These are phyloP conservation scores for Carallia pectinifolia DNA, from an alignment of 345 rosid genomes.

Conservation along the genomic window DNA sequence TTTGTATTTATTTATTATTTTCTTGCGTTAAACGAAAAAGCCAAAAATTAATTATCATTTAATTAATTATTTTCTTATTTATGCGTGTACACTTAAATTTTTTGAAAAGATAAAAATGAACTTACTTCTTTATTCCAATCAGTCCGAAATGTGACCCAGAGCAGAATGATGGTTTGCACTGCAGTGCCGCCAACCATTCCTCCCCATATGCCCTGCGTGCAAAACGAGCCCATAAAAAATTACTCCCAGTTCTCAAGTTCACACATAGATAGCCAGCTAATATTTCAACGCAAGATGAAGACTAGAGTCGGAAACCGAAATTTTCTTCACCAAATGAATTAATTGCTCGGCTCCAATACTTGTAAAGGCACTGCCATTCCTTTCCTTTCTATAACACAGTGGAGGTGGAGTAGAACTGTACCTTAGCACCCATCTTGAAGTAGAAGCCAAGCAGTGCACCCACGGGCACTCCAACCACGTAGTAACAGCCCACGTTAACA, in stretches of 20 bases:
- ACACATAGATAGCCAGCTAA: not conserved
- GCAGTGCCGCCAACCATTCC: constrained; percentile 69
- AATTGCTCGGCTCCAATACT: not conserved
- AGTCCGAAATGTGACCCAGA: constrained; percentile 58
- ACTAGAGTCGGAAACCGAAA: too few species aligned
- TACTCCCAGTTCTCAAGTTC: not conserved
- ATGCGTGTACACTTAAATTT: too few species aligned
- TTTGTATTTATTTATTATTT: too few species aligned
- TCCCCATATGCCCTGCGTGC: constrained; percentile 59
- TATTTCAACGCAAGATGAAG: not conserved
- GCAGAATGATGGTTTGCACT: constrained; percentile 57
- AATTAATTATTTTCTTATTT: too few species aligned
- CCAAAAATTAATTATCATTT: too few species aligned
- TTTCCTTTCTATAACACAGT: not conserved
- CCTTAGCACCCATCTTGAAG: constrained; percentile 67
- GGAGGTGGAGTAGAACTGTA: constrained; percentile 6
- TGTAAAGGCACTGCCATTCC: not conserved
- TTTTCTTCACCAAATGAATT: too few species aligned
- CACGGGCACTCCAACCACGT: constrained; percentile 60
- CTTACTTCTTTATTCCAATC: constrained; percentile 66
- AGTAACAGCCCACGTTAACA: constrained; percentile 68
- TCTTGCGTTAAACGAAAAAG: too few species aligned
- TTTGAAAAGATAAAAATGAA: not conserved
- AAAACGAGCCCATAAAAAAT: not conserved
- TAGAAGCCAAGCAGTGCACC: constrained; percentile 62